Evolutionary conservation across 2,329 filamentous ascomycete species (phyloP).

Genomic region (Pseudocercospora fuligena): DNA sequence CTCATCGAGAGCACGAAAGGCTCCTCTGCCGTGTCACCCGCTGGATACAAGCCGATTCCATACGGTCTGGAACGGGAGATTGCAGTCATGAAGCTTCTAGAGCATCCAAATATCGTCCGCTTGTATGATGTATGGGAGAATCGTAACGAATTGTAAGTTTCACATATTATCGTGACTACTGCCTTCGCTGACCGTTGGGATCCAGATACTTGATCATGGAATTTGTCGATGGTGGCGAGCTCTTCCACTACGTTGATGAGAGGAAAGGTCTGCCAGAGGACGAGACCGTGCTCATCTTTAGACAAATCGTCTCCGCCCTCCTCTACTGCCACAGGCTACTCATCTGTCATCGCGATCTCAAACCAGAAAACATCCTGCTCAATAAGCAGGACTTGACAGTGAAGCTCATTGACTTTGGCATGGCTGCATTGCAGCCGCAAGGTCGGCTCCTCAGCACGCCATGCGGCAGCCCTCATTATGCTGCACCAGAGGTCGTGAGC

Average conservation of each 20-base stretch:
- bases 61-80: conserved; percentile 93
- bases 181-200: conserved; percentile 30
- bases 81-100: conserved; percentile 93
- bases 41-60: conserved; percentile 55
- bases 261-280: conserved; percentile 77
- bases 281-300: conserved; percentile 81
- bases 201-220: conserved; percentile 90
- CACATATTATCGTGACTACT: neutral
- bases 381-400: conserved; percentile 72
- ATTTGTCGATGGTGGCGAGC: conserved; percentile 81
- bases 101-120: conserved; percentile 92
- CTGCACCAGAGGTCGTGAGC: conserved; percentile 86
- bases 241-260: conserved; percentile 83
- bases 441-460: conserved; percentile 82
- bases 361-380: conserved; percentile 94
- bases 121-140: conserved; percentile 99
- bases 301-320: conserved; percentile 90
- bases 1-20: conserved; percentile 73
- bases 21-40: conserved; percentile 23
- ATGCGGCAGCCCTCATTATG: conserved; percentile 96
- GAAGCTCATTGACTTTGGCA: conserved; percentile 96
- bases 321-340: conserved; percentile 93
- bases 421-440: conserved; percentile 88
- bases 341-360: conserved; percentile 94
- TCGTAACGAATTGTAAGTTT: conserved; percentile 81